phyloP scores from a whole-genome alignment of 768 basidiomycete genomes.

The Coprinopsis marcescibilis region DNA sequence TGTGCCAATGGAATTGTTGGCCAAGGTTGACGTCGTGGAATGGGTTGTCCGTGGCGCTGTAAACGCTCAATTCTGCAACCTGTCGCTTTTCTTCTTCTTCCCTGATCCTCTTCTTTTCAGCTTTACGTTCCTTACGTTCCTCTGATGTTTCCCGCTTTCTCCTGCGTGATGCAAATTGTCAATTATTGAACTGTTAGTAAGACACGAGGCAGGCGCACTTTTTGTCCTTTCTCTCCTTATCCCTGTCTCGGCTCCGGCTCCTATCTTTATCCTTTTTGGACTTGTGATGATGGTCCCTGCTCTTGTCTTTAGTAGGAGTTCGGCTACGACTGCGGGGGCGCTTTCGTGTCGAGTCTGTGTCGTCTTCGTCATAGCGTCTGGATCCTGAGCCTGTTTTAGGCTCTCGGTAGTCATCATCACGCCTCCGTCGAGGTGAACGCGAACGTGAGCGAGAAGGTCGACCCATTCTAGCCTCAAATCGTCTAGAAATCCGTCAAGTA shows the following conservation, averaged over 20 bases:
- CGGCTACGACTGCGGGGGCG: constrained; percentile 26
- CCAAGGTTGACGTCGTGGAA: constrained; percentile 97
- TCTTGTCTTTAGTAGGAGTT: constrained; percentile 26
- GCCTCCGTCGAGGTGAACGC: constrained; percentile 20
- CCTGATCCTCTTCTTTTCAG: constrained; percentile 76
- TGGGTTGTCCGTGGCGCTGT: constrained; percentile 95
- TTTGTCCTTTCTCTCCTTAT: constrained; percentile 39
- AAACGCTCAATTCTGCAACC: constrained; percentile 92
- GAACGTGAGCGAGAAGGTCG: constrained; percentile 44
- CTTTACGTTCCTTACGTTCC: constrained; percentile 78
- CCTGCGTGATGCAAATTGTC: constrained; percentile 30
- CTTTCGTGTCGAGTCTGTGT: constrained; percentile 23
- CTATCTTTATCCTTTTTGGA: constrained; percentile 27
- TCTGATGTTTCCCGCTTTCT: constrained; percentile 85
- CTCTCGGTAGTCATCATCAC: constrained; percentile 29
- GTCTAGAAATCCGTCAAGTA: too few relatives aligned
- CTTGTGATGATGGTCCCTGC: constrained; percentile 17
- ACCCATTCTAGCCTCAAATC: constrained; percentile 30
- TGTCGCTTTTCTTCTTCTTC: constrained; percentile 90
- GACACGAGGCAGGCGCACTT: constrained; percentile 29
- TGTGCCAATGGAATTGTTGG: constrained; percentile 98
- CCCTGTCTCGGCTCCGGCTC: constrained; percentile 37
- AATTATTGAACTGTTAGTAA: constrained; percentile 6
- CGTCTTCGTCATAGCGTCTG: constrained; percentile 24
- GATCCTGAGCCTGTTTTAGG: constrained; percentile 24